These are phyloP conservation scores for Zygnema circumcarinatum DNA, from an alignment of 139 green algal genomes.

Conservation along the genomic window DNA sequence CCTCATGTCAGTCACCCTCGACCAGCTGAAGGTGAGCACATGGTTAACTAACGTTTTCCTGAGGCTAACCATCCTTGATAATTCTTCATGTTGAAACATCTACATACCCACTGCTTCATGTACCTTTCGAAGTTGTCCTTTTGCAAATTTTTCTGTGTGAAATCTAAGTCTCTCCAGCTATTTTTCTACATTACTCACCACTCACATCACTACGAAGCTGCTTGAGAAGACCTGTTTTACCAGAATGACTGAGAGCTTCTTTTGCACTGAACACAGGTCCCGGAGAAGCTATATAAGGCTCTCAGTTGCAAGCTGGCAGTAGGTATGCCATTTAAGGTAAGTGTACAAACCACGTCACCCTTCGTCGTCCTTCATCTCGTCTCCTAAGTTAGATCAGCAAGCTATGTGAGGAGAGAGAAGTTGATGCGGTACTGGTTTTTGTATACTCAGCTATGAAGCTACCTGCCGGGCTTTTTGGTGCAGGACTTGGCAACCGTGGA, in stretches of 20 bases:
- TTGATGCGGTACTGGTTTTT: too few species aligned
- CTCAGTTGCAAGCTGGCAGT: constrained; percentile 94
- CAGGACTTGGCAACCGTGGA: constrained; percentile 92
- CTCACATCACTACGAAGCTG: too few species aligned
- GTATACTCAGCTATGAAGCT: too few species aligned
- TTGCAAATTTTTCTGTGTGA: constrained; percentile 15
- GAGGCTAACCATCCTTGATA: not conserved
- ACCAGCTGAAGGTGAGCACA: constrained; percentile 68
- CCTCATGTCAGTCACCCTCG: constrained; percentile 67
- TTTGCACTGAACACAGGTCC: constrained; percentile 23
- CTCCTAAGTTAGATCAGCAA: too few species aligned
- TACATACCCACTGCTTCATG: not conserved
- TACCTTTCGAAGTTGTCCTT: constrained; percentile 9
- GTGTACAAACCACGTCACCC: not conserved
- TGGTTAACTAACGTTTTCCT: not conserved
- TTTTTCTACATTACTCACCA: too few species aligned
- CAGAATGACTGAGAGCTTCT: too few species aligned
- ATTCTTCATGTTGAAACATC: not conserved
- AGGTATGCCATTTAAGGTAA: constrained; percentile 96
- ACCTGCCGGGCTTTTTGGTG: too few species aligned
- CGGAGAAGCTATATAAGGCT: constrained; percentile 79
- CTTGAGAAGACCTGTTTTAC: too few species aligned
- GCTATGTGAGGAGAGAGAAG: too few species aligned
- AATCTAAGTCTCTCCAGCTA: too few species aligned
- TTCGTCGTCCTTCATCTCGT: not conserved